These are phyloP conservation scores for Funneliformis mosseae DNA, from an alignment of 192 early-diverging fungal genomes.

Conservation along the genomic window DNA sequence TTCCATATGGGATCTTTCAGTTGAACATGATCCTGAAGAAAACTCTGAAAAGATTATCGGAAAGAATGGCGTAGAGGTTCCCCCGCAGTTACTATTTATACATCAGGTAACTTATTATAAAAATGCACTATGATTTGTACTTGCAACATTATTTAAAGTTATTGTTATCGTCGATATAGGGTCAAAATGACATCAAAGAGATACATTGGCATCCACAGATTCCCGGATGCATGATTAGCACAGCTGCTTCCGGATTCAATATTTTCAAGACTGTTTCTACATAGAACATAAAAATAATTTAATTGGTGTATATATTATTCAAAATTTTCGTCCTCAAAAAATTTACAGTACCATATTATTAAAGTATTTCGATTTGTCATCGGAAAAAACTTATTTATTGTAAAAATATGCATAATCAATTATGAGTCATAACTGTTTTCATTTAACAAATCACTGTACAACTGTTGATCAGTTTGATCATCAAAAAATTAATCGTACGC, in stretches of 20 bases:
- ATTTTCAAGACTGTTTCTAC: slow-evolving; percentile 97
- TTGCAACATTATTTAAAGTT: background rate
- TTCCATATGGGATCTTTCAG: slow-evolving; percentile 97
- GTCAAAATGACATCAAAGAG: slow-evolving; percentile 94
- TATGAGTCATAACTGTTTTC: too few relatives aligned
- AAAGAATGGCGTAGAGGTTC: slow-evolving; percentile 76
- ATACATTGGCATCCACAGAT: slow-evolving; percentile 96
- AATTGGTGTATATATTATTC: too few relatives aligned
- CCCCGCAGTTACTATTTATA: slow-evolving; percentile 92
- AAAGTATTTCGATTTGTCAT: too few relatives aligned
- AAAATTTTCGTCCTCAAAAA: too few relatives aligned
- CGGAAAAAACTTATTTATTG: too few relatives aligned
- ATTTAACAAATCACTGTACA: background rate
- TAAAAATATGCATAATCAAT: background rate
- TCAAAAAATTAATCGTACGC: background rate
- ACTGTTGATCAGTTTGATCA: too few relatives aligned
- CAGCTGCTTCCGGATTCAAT: slow-evolving; percentile 89
- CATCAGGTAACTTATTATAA: slow-evolving; percentile 51
- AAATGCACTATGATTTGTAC: background rate
- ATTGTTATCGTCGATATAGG: slow-evolving; percentile 50
- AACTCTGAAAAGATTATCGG: slow-evolving; percentile 58
- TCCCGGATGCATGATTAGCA: slow-evolving; percentile 87
- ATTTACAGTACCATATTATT: too few relatives aligned
- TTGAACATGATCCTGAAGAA: slow-evolving; percentile 94
- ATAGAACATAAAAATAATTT: slow-evolving; percentile 40